Evolutionary conservation across 768 basidiomycete genomes (phyloP).

Genomic region (Calocybe indica): DNA sequence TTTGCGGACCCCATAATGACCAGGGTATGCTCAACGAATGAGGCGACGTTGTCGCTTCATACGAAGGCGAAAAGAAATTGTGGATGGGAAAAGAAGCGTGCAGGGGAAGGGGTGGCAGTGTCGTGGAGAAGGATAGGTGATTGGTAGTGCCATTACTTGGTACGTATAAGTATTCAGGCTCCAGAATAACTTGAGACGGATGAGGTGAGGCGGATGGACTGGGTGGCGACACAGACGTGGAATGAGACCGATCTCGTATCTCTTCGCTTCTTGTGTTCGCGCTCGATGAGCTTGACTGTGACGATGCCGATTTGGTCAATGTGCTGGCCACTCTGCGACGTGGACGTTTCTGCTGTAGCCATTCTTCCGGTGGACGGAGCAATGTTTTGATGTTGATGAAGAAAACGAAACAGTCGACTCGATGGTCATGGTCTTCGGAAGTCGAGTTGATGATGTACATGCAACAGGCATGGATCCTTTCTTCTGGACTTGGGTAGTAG

Average conservation of each 20-base stretch:
- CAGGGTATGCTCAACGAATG: conserved; percentile 27
- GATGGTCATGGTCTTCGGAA: conserved; percentile 25
- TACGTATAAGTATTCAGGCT: neutral
- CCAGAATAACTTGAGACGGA: too few species aligned
- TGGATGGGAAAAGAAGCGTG: neutral
- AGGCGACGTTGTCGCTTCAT: neutral
- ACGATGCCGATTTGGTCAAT: neutral
- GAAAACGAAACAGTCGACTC: conserved; percentile 43
- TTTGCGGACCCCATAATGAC: conserved; percentile 45
- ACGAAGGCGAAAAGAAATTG: too few species aligned
- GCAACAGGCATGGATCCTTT: conserved; percentile 45
- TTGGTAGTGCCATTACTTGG: neutral
- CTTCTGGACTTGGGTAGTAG: conserved; percentile 40
- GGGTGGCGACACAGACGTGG: conserved; percentile 2
- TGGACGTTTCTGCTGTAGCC: conserved; percentile 3
- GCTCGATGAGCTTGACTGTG: neutral
- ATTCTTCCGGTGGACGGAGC: conserved; percentile 16
- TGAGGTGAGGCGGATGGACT: conserved; percentile 1
- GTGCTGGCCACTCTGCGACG: conserved; percentile 1
- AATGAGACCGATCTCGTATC: neutral
- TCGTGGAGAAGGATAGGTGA: neutral
- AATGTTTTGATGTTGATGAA: conserved; percentile 41
- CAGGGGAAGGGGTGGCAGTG: conserved; percentile 1
- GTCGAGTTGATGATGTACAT: conserved; percentile 39
- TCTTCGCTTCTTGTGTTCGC: neutral